A percentile compares a stretch with the other conserved stretches of the same genome.
These are phyloP conservation scores for Tritrichomonas foetus DNA, from an alignment of 208 protist species.

Conservation along the genomic window DNA sequence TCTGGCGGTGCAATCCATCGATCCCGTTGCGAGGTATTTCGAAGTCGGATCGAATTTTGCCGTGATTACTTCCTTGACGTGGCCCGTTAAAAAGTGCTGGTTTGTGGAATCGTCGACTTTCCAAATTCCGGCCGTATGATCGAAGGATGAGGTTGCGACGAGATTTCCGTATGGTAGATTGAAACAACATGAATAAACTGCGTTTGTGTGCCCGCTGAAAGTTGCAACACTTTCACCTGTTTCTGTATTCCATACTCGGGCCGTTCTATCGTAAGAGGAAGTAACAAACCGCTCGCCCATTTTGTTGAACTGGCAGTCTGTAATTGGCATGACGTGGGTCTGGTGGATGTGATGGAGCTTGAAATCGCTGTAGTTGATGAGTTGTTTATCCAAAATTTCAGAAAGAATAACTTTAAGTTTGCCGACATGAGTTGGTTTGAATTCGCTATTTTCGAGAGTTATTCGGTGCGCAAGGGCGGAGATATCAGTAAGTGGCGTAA, in stretches of 20 bases:
- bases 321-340: background rate
- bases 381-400: background rate
- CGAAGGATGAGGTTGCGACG: constrained; percentile 9
- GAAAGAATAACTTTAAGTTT: background rate
- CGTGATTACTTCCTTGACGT: constrained; percentile 74
- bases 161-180: constrained; percentile 84
- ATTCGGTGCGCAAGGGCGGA: background rate
- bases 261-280: constrained; percentile 83
- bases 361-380: background rate
- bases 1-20: constrained; percentile 85
- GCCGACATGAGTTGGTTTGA: background rate
- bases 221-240: constrained; percentile 79
- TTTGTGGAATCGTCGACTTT: background rate
- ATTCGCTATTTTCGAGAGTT: constrained; percentile 28
- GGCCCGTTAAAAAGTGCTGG: background rate
- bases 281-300: constrained; percentile 76
- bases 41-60: constrained; percentile 56
- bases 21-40: constrained; percentile 74
- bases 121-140: constrained; percentile 12
- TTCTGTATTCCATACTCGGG: constrained; percentile 75
- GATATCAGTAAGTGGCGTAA: background rate
- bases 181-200: constrained; percentile 85
- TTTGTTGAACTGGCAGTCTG: constrained; percentile 10
- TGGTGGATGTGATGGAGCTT: background rate
- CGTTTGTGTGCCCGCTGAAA: constrained; percentile 84